Percentiles rank a stretch among this genome's conserved stretches.
phyloP scores from a whole-genome alignment of 1,284 basidiomycete species.

The Serendipita sp. region DNA sequence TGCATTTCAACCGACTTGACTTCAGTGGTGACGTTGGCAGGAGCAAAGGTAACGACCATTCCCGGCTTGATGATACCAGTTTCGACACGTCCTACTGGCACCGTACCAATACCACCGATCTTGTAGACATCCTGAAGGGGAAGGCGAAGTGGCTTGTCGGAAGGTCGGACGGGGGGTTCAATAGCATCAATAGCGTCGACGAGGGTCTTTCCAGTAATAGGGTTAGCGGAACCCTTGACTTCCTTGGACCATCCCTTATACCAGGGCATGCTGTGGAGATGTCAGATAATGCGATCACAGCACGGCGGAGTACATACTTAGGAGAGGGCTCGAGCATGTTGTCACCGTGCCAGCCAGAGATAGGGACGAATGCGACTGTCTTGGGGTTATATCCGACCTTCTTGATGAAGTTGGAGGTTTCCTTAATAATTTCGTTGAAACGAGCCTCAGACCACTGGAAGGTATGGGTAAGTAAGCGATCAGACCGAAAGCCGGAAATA shows the following conservation, averaged over 20 bases:
- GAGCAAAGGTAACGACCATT: conserved; percentile 97
- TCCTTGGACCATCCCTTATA: conserved; percentile 99
- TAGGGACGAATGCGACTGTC: conserved; percentile 95
- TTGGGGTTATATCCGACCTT: conserved; percentile 99
- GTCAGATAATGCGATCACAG: conserved; percentile 11
- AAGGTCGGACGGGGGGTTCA: conserved; percentile 90
- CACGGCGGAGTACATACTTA: conserved; percentile 45
- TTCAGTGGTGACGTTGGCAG: conserved; percentile 98
- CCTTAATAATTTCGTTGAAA: conserved; percentile 99
- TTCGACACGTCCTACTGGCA: conserved; percentile 99
- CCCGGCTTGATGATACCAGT: conserved; percentile 99
- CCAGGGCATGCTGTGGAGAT: conserved; percentile 77
- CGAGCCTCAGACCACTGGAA: conserved; percentile 92
- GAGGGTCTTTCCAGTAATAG: conserved; percentile 94
- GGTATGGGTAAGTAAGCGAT: conserved; percentile 11
- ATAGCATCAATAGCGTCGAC: conserved; percentile 99
- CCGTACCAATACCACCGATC: conserved; percentile 99
- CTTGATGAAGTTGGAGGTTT: conserved; percentile 99
- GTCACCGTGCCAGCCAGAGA: conserved; percentile 99
- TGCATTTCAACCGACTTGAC: conserved; percentile 99
- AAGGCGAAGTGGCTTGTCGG: conserved; percentile 99
- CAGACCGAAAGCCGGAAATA: neutral
- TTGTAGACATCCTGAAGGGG: conserved; percentile 99
- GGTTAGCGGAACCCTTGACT: conserved; percentile 65
- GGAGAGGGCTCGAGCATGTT: conserved; percentile 98